Evolutionary conservation across 2,329 filamentous ascomycete genomes (phyloP).

Genomic region (Phaeosphaeriaceae sp.): DNA sequence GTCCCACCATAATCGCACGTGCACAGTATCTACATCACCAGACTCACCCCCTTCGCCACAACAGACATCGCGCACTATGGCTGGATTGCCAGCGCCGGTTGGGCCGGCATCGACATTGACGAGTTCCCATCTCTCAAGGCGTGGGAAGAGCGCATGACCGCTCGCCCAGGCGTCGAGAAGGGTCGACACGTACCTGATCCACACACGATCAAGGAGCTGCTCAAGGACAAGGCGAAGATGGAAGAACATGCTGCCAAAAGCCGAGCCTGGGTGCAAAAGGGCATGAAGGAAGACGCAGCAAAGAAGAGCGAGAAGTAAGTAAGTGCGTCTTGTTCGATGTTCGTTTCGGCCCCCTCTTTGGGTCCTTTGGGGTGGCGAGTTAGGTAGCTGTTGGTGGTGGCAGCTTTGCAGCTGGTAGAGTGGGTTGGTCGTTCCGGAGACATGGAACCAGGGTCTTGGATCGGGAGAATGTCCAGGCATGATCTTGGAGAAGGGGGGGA

Average conservation of each 20-base stretch:
- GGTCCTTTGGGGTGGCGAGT: neutral
- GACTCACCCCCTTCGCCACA: neutral
- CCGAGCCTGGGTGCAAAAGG: constrained; percentile 70
- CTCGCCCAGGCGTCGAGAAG: constrained; percentile 75
- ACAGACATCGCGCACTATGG: constrained; percentile 79
- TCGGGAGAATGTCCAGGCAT: neutral
- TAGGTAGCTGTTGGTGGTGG: neutral
- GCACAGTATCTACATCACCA: neutral
- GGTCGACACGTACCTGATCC: constrained; percentile 74
- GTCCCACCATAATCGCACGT: neutral
- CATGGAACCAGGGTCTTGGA: neutral
- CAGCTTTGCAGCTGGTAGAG: neutral
- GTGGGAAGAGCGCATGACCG: constrained; percentile 76
- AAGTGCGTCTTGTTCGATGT: neutral
- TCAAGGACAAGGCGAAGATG: constrained; percentile 64
- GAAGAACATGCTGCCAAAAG: constrained; percentile 61
- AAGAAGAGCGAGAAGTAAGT: constrained; percentile 39
- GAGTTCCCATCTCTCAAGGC: constrained; percentile 78
- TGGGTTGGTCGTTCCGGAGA: neutral
- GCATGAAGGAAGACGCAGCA: constrained; percentile 69
- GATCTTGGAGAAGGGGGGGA: neutral
- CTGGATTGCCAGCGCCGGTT: constrained; percentile 70
- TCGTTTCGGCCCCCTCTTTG: neutral
- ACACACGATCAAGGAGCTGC: constrained; percentile 67
- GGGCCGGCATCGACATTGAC: constrained; percentile 71